phyloP scores from a whole-genome alignment of 2,329 filamentous ascomycete genomes.

The Aspergillus nomiae region DNA sequence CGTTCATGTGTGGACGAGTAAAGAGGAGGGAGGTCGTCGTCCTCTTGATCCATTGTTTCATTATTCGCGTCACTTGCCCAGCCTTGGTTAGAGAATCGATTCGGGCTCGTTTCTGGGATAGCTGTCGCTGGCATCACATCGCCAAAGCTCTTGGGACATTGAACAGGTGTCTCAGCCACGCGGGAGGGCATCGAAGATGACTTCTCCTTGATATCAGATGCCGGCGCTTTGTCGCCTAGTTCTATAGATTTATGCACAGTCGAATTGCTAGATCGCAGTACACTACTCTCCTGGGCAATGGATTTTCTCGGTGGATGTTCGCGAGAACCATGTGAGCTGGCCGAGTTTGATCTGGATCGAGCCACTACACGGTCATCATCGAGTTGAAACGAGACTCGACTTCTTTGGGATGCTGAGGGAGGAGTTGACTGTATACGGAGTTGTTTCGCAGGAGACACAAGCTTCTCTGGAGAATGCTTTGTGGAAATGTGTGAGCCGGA shows the following conservation, averaged over 20 bases:
- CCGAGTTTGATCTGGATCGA: slow-evolving; percentile 12
- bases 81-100: slow-evolving; percentile 24
- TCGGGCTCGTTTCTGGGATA: slow-evolving; percentile 43
- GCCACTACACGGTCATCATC: slow-evolving; percentile 4
- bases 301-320: slow-evolving; percentile 10
- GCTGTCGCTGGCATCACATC: slow-evolving; percentile 36
- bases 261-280: slow-evolving; percentile 20
- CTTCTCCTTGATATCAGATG: slow-evolving; percentile 26
- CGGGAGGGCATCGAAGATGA: slow-evolving; percentile 42
- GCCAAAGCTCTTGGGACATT: slow-evolving; percentile 21
- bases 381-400: slow-evolving; percentile 9
- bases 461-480: slow-evolving; percentile 7
- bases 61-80: slow-evolving; percentile 27
- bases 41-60: slow-evolving; percentile 34
- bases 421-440: slow-evolving; percentile 26
- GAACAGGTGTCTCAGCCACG: slow-evolving; percentile 43
- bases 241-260: slow-evolving; percentile 8
- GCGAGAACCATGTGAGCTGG: slow-evolving; percentile 11
- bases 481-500: slow-evolving; percentile 7
- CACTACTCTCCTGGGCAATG: slow-evolving; percentile 10
- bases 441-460: slow-evolving; percentile 17
- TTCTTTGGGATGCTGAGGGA: slow-evolving; percentile 22
- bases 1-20: slow-evolving; percentile 24
- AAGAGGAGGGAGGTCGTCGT: slow-evolving; percentile 40
- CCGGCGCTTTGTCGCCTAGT: slow-evolving; percentile 11